A percentile compares a stretch with the other conserved stretches of the same genome.
phyloP scores from a whole-genome alignment of 2,329 filamentous ascomycete species.

The Fusarium tjaetaba region DNA sequence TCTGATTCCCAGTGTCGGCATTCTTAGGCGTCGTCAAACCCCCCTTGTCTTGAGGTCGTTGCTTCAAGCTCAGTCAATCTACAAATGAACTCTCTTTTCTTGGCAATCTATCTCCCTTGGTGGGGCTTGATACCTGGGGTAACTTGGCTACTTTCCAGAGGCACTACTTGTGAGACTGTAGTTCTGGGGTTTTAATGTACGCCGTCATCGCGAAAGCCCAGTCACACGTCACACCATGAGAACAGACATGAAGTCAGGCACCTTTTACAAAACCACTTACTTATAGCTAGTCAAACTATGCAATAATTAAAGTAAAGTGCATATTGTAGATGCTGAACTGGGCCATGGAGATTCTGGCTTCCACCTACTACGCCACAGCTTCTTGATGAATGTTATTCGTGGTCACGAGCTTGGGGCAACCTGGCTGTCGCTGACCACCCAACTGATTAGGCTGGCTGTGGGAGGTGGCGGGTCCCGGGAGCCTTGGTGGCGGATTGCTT shows the following conservation, averaged over 20 bases:
- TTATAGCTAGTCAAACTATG: neutral
- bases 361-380: neutral
- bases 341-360: neutral
- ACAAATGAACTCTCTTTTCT: neutral
- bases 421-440: no score
- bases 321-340: neutral
- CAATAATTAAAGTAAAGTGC: neutral
- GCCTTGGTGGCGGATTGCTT: no score
- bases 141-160: neutral
- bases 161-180: neutral
- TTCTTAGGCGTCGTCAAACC: no score
- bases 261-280: rapidly evolving
- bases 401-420: neutral
- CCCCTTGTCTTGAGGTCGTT: neutral
- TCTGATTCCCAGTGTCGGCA: neutral
- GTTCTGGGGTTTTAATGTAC: neutral
- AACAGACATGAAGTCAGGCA: neutral
- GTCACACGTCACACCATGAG: neutral
- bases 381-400: neutral
- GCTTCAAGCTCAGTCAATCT: neutral
- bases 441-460: no score
- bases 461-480: no score
- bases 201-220: neutral
- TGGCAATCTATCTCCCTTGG: neutral
- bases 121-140: rapidly evolving